Conservation (phyloP, 2,329 filamentous ascomycete genomes). For the Cryphonectria parasitica region DNA sequence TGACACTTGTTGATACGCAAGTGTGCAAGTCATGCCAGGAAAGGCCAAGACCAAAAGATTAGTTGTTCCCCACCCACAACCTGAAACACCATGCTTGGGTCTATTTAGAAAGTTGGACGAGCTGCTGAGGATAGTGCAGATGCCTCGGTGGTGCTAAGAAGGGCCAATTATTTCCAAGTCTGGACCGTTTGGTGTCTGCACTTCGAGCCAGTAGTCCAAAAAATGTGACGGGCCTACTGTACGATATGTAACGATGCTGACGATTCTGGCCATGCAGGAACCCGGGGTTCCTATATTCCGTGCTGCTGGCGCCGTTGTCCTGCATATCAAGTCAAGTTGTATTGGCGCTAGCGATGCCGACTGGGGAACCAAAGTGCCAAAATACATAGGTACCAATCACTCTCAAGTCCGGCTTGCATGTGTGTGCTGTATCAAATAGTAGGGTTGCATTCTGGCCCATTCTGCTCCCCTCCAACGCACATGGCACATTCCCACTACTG, state of each 20-base stretch:
- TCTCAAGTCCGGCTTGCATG: neutral
- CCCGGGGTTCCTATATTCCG: neutral
- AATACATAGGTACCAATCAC: neutral
- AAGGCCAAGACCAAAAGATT: neutral
- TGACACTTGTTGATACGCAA: too few relatives aligned
- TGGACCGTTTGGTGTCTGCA: neutral
- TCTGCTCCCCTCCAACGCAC: neutral
- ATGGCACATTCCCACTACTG: conserved; percentile 3
- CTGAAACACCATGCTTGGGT: neutral
- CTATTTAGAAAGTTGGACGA: neutral
- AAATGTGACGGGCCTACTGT: neutral
- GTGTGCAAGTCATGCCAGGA: neutral
- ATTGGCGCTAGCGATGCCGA: neutral
- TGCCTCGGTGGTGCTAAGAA: neutral
- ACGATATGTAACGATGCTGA: neutral
- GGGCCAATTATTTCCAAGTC: neutral
- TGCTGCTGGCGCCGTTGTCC: neutral
- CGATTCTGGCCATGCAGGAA: conserved; percentile 2
- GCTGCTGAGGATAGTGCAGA: neutral
- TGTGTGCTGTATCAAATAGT: neutral
- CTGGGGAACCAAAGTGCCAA: conserved; percentile 1
- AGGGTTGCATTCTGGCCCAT: conserved; percentile 3
- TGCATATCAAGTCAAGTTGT: neutral
- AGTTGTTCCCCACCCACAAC: neutral
- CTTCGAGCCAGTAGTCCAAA: neutral